These are phyloP conservation scores for Syncephalastrum monosporum DNA, from an alignment of 371 early-diverging fungal genomes.

Conservation along the genomic window DNA sequence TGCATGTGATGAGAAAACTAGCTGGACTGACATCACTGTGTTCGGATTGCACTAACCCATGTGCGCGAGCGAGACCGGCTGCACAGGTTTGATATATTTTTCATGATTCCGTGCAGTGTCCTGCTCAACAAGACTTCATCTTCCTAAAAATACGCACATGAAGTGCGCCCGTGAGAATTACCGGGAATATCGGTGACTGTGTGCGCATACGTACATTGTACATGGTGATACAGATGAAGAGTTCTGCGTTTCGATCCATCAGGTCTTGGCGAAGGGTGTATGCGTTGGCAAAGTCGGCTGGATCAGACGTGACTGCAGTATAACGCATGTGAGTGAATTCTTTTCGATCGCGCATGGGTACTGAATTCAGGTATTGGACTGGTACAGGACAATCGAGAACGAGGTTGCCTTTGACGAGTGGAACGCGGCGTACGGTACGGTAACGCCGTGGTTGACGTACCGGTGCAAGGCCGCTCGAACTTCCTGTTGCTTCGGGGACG, in stretches of 20 bases:
- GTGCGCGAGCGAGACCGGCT: conserved; percentile 62
- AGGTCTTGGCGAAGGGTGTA: conserved; percentile 83
- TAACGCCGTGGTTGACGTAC: conserved; percentile 20
- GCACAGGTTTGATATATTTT: conserved; percentile 86
- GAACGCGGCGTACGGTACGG: conserved; percentile 34
- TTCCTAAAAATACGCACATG: conserved; percentile 49
- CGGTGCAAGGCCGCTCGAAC: conserved; percentile 8
- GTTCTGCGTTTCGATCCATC: conserved; percentile 72
- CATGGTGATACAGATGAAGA: conserved; percentile 89
- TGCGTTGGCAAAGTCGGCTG: conserved; percentile 73
- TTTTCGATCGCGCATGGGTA: conserved; percentile 51
- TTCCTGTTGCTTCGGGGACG: too few relatives aligned
- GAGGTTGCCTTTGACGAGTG: conserved; percentile 66
- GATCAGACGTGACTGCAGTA: conserved; percentile 75
- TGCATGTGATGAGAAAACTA: conserved; percentile 3
- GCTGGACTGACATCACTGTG: background rate
- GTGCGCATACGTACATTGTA: conserved; percentile 65
- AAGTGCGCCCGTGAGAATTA: background rate
- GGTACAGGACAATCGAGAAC: conserved; percentile 77
- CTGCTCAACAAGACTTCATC: conserved; percentile 84
- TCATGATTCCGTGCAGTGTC: conserved; percentile 82
- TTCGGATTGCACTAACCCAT: conserved; percentile 31
- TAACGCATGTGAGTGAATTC: conserved; percentile 79
- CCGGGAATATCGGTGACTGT: too few relatives aligned
- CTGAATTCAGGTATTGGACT: conserved; percentile 50